Evolutionary conservation across 768 basidiomycete genomes (phyloP).

Genomic region (Boletales sp.): DNA sequence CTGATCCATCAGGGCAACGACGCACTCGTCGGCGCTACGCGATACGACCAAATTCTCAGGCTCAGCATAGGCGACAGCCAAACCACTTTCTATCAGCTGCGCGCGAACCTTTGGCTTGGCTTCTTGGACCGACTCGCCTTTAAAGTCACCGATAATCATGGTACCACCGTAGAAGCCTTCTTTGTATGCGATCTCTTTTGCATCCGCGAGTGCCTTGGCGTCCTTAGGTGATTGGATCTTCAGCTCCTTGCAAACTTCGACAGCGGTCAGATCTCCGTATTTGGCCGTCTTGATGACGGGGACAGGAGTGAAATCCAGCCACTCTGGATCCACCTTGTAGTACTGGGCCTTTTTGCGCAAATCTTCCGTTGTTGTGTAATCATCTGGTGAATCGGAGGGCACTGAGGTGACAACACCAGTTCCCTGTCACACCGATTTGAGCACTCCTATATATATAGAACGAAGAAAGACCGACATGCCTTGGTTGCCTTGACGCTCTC

Average conservation of each 20-base stretch:
- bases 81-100: slow-evolving; percentile 69
- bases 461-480: slow-evolving; percentile 33
- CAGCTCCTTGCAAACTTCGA: slow-evolving; percentile 76
- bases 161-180: slow-evolving; percentile 96
- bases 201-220: slow-evolving; percentile 86
- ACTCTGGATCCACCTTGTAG: slow-evolving; percentile 90
- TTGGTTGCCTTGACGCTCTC: slow-evolving; percentile 96
- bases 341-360: slow-evolving; percentile 94
- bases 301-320: slow-evolving; percentile 81
- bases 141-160: slow-evolving; percentile 90
- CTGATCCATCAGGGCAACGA: slow-evolving; percentile 97
- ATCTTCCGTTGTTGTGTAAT: slow-evolving; percentile 86
- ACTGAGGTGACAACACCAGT: slow-evolving; percentile 98
- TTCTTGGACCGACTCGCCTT: slow-evolving; percentile 83
- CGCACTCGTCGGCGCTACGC: slow-evolving; percentile 93
- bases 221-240: slow-evolving; percentile 98
- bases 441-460: not conserved
- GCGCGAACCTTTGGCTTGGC: slow-evolving; percentile 89
- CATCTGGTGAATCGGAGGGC: slow-evolving; percentile 97
- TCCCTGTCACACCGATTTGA: slow-evolving; percentile 48
- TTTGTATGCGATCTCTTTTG: slow-evolving; percentile 97
- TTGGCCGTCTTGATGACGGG: slow-evolving; percentile 85
- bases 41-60: slow-evolving; percentile 89
- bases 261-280: slow-evolving; percentile 91
- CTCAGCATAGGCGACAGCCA: slow-evolving; percentile 92